Evolutionary conservation across 2,329 filamentous ascomycete species (phyloP).

Genomic region (Paraphoma sp.): DNA sequence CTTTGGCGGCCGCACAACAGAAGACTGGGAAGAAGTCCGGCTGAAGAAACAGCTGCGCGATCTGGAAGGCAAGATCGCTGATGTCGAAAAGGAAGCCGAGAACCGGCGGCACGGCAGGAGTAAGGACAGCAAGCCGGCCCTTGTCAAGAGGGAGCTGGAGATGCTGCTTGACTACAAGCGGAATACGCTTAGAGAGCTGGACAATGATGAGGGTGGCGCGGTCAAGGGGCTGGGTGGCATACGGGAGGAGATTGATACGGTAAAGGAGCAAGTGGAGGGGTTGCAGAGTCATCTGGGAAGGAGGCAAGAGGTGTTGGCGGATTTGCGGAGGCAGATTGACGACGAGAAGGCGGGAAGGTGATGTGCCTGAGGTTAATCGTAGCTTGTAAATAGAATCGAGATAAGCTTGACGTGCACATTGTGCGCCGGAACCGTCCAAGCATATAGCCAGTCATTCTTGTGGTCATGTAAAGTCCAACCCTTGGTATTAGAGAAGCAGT

Average conservation of each 20-base stretch:
- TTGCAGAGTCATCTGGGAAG: constrained; percentile 81
- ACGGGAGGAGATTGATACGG: constrained; percentile 82
- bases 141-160: constrained; percentile 93
- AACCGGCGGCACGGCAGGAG: constrained; percentile 62
- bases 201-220: constrained; percentile 71
- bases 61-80: constrained; percentile 84
- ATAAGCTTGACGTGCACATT: no score
- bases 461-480: no score
- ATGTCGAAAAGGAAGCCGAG: constrained; percentile 76
- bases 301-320: constrained; percentile 76
- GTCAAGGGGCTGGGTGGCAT: constrained; percentile 75
- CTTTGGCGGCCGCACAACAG: constrained; percentile 83
- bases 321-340: constrained; percentile 82
- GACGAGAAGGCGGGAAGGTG: constrained; percentile 69
- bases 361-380: background rate
- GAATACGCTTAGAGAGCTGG: constrained; percentile 75
- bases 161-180: constrained; percentile 95
- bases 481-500: no score
- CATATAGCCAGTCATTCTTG: no score
- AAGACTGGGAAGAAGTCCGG: constrained; percentile 96
- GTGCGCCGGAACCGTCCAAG: no score
- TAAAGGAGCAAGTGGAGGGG: constrained; percentile 94
- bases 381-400: background rate
- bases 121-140: constrained; percentile 79
- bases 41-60: constrained; percentile 92